A percentile compares a stretch with the other conserved stretches of the same genome.
Conservation (phyloP, 1,139 yeast genomes). For the Spencermartinsiella ligniputridi region DNA sequence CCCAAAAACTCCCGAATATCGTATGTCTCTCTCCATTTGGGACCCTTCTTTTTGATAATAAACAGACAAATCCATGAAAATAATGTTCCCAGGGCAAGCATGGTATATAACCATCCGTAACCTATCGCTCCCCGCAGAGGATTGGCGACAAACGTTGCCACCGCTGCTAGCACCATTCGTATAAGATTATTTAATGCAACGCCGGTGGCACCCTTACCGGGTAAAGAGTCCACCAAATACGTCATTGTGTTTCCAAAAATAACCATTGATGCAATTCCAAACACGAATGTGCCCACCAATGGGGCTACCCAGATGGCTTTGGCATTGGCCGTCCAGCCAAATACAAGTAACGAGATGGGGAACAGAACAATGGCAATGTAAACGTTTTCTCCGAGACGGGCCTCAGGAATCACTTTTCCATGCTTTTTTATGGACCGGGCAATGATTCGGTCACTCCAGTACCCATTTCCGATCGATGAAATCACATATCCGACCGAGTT, state of each 20-base stretch:
- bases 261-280: slow-evolving; percentile 82
- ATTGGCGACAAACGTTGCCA: slow-evolving; percentile 69
- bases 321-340: slow-evolving; percentile 76
- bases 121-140: slow-evolving; percentile 61
- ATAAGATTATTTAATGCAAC: slow-evolving; percentile 76
- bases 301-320: slow-evolving; percentile 70
- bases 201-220: slow-evolving; percentile 87
- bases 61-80: slow-evolving; percentile 43
- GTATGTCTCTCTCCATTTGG: slow-evolving; percentile 59
- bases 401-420: slow-evolving; percentile 72
- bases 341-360: slow-evolving; percentile 64
- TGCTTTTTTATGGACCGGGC: slow-evolving; percentile 50
- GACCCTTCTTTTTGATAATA: slow-evolving; percentile 55
- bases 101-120: slow-evolving; percentile 64
- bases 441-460: slow-evolving; percentile 67
- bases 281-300: slow-evolving; percentile 70
- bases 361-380: slow-evolving; percentile 57
- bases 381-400: slow-evolving; percentile 73
- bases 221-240: slow-evolving; percentile 76
- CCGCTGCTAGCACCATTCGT: slow-evolving; percentile 69
- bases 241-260: slow-evolving; percentile 79
- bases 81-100: slow-evolving; percentile 49
- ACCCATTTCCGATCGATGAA: slow-evolving; percentile 74
- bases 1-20: slow-evolving; percentile 39
- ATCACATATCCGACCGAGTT: slow-evolving; percentile 72